Evolutionary conservation across 2,329 filamentous ascomycete genomes (phyloP).

Genomic region (Arthrobotrys pseudoclavata): DNA sequence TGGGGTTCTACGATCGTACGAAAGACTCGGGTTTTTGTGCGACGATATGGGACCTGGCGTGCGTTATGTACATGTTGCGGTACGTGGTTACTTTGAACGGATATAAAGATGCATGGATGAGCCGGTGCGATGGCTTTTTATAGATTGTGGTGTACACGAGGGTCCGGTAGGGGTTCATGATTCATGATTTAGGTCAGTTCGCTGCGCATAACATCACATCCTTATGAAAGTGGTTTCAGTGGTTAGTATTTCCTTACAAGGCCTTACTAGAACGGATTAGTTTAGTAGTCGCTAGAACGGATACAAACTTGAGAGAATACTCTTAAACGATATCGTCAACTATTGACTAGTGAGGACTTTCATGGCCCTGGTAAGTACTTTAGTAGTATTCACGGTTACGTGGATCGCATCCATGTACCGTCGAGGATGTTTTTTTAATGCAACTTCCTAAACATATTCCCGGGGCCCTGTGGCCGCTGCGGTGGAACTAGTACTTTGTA

Average conservation of each 20-base stretch:
- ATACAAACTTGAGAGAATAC: slow-evolving; percentile 1
- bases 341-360: background rate
- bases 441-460: background rate
- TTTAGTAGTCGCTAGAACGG: background rate
- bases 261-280: background rate
- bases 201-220: background rate
- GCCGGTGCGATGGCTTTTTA: background rate
- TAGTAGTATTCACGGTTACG: background rate
- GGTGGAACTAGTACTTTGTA: background rate
- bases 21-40: background rate
- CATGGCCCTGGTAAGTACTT: background rate
- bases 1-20: background rate
- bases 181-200: background rate
- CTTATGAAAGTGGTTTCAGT: too few relatives aligned
- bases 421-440: slow-evolving; percentile 2
- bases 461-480: background rate
- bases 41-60: background rate
- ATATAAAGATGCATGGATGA: background rate
- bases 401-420: background rate
- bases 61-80: background rate
- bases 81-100: background rate
- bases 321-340: background rate
- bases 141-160: background rate
- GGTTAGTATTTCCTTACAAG: background rate
- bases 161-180: background rate